phyloP scores from a whole-genome alignment of 2,329 filamentous ascomycete species.

The Emydomyces testavorans region DNA sequence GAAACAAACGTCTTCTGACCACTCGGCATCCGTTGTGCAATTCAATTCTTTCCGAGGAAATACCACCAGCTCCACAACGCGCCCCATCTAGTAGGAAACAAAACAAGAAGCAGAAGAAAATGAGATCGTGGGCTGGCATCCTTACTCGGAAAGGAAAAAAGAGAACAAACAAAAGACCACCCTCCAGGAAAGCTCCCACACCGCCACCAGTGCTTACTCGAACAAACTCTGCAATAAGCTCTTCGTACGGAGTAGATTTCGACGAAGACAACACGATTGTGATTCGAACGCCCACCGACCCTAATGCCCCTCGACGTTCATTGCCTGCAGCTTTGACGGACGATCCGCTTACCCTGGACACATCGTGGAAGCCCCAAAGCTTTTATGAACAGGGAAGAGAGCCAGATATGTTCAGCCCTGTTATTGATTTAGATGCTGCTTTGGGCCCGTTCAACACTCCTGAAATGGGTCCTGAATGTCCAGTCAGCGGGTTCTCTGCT shows the following conservation, averaged over 20 bases:
- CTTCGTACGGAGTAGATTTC: slow-evolving; percentile 37
- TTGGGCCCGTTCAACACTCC: slow-evolving; percentile 80
- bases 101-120: slow-evolving; percentile 55
- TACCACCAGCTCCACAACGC: slow-evolving; percentile 1
- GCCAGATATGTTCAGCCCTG: slow-evolving; percentile 59
- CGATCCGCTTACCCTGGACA: slow-evolving; percentile 24
- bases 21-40: slow-evolving; percentile 5
- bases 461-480: slow-evolving; percentile 28
- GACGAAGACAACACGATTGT: slow-evolving; percentile 41
- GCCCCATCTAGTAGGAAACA: slow-evolving; percentile 15
- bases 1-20: neutral
- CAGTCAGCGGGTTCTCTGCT: slow-evolving; percentile 30
- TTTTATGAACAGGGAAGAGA: slow-evolving; percentile 38
- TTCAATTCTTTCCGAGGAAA: slow-evolving; percentile 3
- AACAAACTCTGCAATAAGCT: slow-evolving; percentile 34
- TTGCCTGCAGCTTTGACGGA: slow-evolving; percentile 15
- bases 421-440: slow-evolving; percentile 90
- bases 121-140: slow-evolving; percentile 52
- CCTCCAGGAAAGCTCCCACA: slow-evolving; percentile 29
- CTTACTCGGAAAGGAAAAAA: slow-evolving; percentile 40
- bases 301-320: slow-evolving; percentile 22
- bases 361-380: slow-evolving; percentile 34
- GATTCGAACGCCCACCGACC: slow-evolving; percentile 34
- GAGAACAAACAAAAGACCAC: slow-evolving; percentile 34
- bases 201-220: slow-evolving; percentile 36